These are phyloP conservation scores for Scedosporium minutisporum DNA, from an alignment of 2,329 filamentous ascomycete species.

Conservation along the genomic window DNA sequence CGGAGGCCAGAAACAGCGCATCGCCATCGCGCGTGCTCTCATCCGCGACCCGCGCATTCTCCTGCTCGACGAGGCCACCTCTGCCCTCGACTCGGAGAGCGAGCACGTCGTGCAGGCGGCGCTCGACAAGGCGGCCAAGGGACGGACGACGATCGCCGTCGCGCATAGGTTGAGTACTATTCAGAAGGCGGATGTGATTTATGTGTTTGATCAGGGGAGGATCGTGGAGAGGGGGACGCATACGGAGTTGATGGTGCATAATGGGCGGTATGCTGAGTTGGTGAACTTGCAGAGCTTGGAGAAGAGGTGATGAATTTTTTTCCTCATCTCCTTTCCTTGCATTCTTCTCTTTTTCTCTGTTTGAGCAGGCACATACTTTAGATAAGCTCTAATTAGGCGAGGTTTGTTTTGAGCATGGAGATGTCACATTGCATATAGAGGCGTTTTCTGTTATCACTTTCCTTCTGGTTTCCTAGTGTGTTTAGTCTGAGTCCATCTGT, in stretches of 20 bases:
- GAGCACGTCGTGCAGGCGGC: constrained; percentile 76
- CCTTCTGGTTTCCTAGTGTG: background rate
- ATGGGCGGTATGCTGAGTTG: constrained; percentile 67
- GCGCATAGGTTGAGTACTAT: constrained; percentile 89
- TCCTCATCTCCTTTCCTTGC: constrained; percentile 2
- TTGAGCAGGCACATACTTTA: background rate
- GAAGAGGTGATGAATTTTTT: constrained; percentile 7
- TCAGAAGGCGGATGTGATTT: constrained; percentile 88
- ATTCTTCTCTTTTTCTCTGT: background rate
- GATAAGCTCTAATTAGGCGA: background rate
- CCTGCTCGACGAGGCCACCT: constrained; percentile 73
- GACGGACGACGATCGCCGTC: constrained; percentile 84
- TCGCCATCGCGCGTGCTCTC: constrained; percentile 84
- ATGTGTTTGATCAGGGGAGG: constrained; percentile 86
- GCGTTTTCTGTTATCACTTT: background rate
- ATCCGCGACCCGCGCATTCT: constrained; percentile 86
- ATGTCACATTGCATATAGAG: background rate
- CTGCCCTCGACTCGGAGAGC: constrained; percentile 64
- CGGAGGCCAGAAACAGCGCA: constrained; percentile 89
- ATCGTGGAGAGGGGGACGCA: constrained; percentile 83
- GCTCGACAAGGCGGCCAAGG: constrained; percentile 72
- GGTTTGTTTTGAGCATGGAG: background rate
- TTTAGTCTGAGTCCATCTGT: background rate
- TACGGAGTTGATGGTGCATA: constrained; percentile 56
- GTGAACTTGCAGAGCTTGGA: constrained; percentile 71